Conservation (phyloP, 1,284 basidiomycete species). For the Ganoderma resinaceum region DNA sequence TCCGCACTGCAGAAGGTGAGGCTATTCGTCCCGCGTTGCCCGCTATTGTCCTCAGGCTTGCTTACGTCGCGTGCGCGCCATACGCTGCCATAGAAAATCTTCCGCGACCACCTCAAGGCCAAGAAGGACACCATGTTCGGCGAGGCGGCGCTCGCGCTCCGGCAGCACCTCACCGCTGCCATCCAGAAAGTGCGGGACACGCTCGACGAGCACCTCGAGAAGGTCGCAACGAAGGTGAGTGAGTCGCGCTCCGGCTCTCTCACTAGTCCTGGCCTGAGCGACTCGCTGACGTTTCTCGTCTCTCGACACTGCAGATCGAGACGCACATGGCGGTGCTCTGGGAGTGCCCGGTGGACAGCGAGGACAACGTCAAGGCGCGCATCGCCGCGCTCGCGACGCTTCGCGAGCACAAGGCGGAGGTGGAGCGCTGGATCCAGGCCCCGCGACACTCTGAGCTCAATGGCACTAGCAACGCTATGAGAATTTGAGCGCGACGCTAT, state of each 20-base stretch:
- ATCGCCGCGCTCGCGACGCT: background rate
- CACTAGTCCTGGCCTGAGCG: background rate
- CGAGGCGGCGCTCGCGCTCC: background rate
- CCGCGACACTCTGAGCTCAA: background rate
- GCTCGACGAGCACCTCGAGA: constrained; percentile 5
- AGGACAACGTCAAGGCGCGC: constrained; percentile 11
- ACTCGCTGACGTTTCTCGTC: background rate
- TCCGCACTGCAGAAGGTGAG: constrained; percentile 7
- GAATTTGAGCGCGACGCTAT: background rate
- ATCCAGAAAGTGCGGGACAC: background rate
- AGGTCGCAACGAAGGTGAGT: constrained; percentile 4
- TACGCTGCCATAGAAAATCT: constrained; percentile 6
- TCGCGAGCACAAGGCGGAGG: background rate
- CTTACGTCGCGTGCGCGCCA: too few species aligned
- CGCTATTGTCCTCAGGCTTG: too few species aligned
- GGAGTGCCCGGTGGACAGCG: constrained; percentile 10
- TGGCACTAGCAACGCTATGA: background rate
- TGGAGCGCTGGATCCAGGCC: background rate
- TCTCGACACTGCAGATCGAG: background rate
- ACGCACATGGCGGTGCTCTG: constrained; percentile 8
- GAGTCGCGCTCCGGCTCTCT: background rate
- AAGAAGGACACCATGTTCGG: background rate
- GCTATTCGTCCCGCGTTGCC: too few species aligned
- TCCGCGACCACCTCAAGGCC: background rate
- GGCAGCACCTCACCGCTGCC: background rate